phyloP scores from a whole-genome alignment of 352 stramenopile species.

The Saprolegnia diclina region DNA sequence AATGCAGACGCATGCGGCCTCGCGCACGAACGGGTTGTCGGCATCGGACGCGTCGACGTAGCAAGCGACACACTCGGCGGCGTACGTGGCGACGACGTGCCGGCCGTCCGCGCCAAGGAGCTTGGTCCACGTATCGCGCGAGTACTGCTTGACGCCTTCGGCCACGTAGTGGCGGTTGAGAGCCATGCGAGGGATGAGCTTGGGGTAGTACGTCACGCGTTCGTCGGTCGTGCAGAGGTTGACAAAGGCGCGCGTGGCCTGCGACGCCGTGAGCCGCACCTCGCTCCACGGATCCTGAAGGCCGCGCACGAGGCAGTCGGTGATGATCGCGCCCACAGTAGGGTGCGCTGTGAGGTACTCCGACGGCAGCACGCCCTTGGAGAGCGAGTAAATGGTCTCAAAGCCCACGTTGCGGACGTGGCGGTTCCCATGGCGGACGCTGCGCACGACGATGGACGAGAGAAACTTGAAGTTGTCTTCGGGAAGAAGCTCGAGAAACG shows the following conservation, averaged over 20 bases:
- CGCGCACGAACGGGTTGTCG: constrained; percentile 93
- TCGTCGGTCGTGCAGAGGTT: constrained; percentile 49
- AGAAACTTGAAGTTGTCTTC: constrained; percentile 57
- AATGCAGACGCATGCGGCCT: constrained; percentile 94
- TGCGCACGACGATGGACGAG: constrained; percentile 45
- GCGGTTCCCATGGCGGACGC: constrained; percentile 91
- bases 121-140: constrained; percentile 92
- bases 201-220: constrained; percentile 57
- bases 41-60: constrained; percentile 95
- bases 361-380: constrained; percentile 34
- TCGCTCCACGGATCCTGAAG: constrained; percentile 97
- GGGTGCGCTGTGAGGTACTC: constrained; percentile 46
- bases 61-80: constrained; percentile 88
- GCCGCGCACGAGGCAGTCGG: constrained; percentile 62
- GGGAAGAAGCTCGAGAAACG: constrained; percentile 54
- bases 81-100: constrained; percentile 80
- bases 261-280: constrained; percentile 92
- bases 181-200: constrained; percentile 92
- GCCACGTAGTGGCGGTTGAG: constrained; percentile 97
- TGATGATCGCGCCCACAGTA: constrained; percentile 28
- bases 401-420: constrained; percentile 88
- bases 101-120: constrained; percentile 82
- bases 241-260: constrained; percentile 86
- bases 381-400: constrained; percentile 60
- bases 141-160: constrained; percentile 95